Evolutionary conservation across 305 asterid genomes (phyloP).

Genomic region (Fraxinus paxiana): DNA sequence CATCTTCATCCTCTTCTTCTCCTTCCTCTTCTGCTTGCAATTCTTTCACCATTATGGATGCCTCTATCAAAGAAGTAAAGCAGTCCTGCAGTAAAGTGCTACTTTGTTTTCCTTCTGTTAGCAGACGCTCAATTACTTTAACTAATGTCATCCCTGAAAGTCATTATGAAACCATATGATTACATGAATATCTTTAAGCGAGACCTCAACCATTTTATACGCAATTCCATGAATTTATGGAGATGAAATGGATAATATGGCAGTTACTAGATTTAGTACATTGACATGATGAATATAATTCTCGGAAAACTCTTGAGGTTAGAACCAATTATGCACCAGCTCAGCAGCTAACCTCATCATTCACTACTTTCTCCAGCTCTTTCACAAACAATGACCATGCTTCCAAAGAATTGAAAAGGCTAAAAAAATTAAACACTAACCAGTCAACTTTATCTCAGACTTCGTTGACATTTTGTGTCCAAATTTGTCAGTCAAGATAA

Average conservation of each 20-base stretch:
- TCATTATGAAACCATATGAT: constrained; percentile 2
- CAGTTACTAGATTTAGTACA: not conserved
- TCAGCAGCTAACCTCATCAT: not conserved
- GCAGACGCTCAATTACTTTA: constrained; percentile 30
- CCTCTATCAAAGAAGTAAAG: constrained; percentile 34
- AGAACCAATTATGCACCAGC: not conserved
- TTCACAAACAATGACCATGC: not conserved
- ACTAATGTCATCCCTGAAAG: constrained; percentile 36
- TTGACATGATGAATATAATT: not conserved
- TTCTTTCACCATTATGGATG: constrained; percentile 32
- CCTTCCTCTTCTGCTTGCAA: constrained; percentile 34
- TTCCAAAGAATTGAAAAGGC: not conserved
- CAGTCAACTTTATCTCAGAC: constrained; percentile 40
- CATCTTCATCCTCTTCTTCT: constrained; percentile 26
- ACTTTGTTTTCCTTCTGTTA: constrained; percentile 20
- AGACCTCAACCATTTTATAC: not conserved
- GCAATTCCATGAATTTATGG: not conserved
- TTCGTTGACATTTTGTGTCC: constrained; percentile 32
- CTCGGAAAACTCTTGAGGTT: not conserved
- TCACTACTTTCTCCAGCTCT: constrained; percentile 1
- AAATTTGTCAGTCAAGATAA: constrained; percentile 31
- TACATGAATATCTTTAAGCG: not conserved
- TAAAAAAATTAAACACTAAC: constrained; percentile 22
- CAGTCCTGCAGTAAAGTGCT: constrained; percentile 25
- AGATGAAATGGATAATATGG: not conserved